Evolutionary conservation across 805 yeast genomes (phyloP).

Genomic region (Wickerhamiella galacta): DNA sequence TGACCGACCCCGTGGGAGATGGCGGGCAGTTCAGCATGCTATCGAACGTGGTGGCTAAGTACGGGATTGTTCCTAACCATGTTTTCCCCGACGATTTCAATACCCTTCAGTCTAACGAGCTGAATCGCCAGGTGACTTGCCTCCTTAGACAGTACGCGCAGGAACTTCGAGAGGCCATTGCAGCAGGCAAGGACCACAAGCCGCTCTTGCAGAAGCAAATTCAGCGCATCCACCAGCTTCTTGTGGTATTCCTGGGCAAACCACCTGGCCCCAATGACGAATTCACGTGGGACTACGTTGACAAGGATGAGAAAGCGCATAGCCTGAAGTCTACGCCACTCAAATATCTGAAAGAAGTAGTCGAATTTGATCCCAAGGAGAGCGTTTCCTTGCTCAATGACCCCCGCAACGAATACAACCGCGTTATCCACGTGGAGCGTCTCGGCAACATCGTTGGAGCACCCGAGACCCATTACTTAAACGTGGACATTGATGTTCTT

Average conservation of each 20-base stretch:
- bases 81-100: slow-evolving; percentile 53
- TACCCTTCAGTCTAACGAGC: slow-evolving; percentile 31
- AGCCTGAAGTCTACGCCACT: slow-evolving; percentile 41
- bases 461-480: slow-evolving; percentile 54
- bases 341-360: slow-evolving; percentile 41
- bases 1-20: slow-evolving; percentile 52
- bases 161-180: slow-evolving; percentile 37
- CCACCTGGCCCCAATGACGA: slow-evolving; percentile 60
- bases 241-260: slow-evolving; percentile 54
- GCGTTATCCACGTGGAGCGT: slow-evolving; percentile 52
- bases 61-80: slow-evolving; percentile 64
- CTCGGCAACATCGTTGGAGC: slow-evolving; percentile 60
- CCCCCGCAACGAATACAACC: slow-evolving; percentile 56
- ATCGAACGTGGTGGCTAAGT: slow-evolving; percentile 56
- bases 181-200: slow-evolving; percentile 26
- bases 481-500: slow-evolving; percentile 41
- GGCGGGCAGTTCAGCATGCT: slow-evolving; percentile 88
- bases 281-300: slow-evolving; percentile 59
- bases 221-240: slow-evolving; percentile 44
- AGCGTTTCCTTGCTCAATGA: slow-evolving; percentile 60
- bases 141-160: slow-evolving; percentile 69
- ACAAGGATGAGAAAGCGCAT: slow-evolving; percentile 45
- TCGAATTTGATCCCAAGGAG: slow-evolving; percentile 34
- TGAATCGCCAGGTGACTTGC: slow-evolving; percentile 48
- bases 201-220: slow-evolving; percentile 31